Evolutionary conservation across 208 protist genomes (phyloP).

Genomic region (Leishmania arabica): DNA sequence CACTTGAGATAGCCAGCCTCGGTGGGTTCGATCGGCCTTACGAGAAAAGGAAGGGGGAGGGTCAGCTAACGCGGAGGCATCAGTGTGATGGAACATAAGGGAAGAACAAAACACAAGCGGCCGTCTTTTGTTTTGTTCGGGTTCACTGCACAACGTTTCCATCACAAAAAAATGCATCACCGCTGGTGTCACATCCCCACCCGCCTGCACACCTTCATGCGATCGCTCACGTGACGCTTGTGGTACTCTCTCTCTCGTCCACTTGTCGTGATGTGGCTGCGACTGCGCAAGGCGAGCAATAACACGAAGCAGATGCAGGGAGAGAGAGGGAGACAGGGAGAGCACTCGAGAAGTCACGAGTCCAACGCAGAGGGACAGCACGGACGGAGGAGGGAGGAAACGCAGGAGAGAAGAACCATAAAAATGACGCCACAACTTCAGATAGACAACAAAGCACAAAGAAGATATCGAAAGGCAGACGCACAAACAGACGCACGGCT

Average conservation of each 20-base stretch:
- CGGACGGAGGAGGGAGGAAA: not conserved
- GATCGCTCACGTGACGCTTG: not conserved
- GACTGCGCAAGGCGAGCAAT: not conserved
- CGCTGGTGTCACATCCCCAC: not conserved
- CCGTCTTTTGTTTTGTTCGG: not conserved
- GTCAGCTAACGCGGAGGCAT: not conserved
- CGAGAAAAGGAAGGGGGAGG: not conserved
- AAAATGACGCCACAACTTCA: not conserved
- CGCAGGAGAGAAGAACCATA: not conserved
- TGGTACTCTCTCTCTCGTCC: too few relatives aligned
- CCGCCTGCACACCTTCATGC: not conserved
- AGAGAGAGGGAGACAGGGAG: not conserved
- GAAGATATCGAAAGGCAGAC: not conserved
- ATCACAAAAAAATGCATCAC: not conserved
- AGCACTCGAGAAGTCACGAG: not conserved
- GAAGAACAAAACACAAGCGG: slow-evolving; percentile 4
- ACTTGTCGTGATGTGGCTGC: not conserved
- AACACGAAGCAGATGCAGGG: not conserved
- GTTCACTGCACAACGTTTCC: not conserved
- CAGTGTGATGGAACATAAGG: slow-evolving; percentile 8
- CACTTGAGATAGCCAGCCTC: not conserved
- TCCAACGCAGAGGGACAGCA: not conserved
- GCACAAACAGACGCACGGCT: not conserved
- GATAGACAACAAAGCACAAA: not conserved
- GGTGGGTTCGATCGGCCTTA: not conserved